phyloP scores from a whole-genome alignment of 305 asterid genomes.

The Fraxinus angustifolia region DNA sequence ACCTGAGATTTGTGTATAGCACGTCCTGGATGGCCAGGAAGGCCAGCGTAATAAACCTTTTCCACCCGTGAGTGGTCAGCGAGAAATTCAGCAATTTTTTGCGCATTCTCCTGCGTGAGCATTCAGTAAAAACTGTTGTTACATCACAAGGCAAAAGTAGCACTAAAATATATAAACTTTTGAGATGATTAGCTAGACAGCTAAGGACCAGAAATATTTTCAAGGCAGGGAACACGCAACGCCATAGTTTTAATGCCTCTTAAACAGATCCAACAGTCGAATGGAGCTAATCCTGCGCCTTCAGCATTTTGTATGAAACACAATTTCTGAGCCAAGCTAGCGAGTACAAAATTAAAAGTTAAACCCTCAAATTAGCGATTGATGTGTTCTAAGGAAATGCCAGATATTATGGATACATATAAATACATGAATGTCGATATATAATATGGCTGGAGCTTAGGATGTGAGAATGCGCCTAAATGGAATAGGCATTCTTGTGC shows the following conservation, averaged over 20 bases:
- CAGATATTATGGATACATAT: background rate
- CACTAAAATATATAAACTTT: background rate
- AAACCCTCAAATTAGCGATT: constrained; percentile 3
- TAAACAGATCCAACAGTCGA: constrained; percentile 91
- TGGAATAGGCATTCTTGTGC: background rate
- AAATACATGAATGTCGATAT: background rate
- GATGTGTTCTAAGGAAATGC: background rate
- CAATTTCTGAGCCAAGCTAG: constrained; percentile 66
- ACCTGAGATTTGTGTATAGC: constrained; percentile 91
- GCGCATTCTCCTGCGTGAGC: constrained; percentile 67
- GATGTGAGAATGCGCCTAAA: background rate
- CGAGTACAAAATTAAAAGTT: constrained; percentile 15
- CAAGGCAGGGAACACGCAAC: constrained; percentile 39
- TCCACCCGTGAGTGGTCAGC: constrained; percentile 68
- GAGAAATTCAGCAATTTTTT: constrained; percentile 84
- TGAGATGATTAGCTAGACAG: background rate
- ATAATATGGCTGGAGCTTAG: background rate
- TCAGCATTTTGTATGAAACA: constrained; percentile 88
- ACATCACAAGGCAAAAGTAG: background rate
- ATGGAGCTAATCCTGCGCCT: constrained; percentile 90
- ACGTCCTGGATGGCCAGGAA: constrained; percentile 70
- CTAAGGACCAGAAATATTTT: background rate
- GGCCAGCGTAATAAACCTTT: constrained; percentile 80
- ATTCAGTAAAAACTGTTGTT: background rate
- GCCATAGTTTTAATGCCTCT: constrained; percentile 92